These are phyloP conservation scores for Capsella bursapastoris DNA, from an alignment of 345 rosid species.

Conservation along the genomic window DNA sequence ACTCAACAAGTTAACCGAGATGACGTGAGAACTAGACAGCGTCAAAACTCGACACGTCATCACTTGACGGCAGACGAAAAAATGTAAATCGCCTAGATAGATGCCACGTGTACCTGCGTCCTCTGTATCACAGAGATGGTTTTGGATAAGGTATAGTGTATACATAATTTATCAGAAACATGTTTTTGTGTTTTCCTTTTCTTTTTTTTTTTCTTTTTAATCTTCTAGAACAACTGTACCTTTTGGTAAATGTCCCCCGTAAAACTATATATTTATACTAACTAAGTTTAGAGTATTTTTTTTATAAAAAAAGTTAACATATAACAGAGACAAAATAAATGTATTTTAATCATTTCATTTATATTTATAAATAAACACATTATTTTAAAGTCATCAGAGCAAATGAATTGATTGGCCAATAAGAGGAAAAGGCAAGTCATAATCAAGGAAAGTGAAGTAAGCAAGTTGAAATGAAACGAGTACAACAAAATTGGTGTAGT, in stretches of 20 bases:
- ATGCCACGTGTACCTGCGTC: conserved; percentile 38
- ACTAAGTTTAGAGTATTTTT: no score
- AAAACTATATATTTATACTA: no score
- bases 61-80: conserved; percentile 21
- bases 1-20: background rate
- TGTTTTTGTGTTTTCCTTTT: no score
- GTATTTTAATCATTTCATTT: no score
- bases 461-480: conserved; percentile 35
- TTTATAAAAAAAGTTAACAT: no score
- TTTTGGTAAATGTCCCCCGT: no score
- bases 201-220: no score
- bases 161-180: background rate
- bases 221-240: no score
- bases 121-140: background rate
- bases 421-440: background rate
- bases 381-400: background rate
- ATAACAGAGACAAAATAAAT: no score
- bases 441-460: conserved; percentile 34
- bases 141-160: conserved; percentile 41
- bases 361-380: no score
- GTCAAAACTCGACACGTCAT: conserved; percentile 32
- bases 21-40: conserved; percentile 26
- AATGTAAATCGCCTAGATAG: conserved; percentile 21
- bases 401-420: background rate
- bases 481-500: conserved; percentile 1